A percentile compares a stretch with the other conserved stretches of the same genome.
Evolutionary conservation across 2,329 filamentous ascomycete genomes (phyloP).

Genomic region (Colletotrichum tropicale): DNA sequence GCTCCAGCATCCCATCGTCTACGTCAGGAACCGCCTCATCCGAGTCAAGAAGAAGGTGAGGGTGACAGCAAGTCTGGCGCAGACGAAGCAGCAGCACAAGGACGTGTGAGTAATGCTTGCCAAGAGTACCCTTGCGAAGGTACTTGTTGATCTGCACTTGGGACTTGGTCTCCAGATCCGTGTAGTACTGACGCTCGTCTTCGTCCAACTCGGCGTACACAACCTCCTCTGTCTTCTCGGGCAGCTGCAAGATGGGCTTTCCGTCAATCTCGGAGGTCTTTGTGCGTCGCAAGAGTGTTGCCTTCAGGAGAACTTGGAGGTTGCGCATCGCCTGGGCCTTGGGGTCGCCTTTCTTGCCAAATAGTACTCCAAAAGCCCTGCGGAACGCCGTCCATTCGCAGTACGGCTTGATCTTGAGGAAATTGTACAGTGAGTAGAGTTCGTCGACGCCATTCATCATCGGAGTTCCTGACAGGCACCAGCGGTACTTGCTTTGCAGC

Average conservation of each 20-base stretch:
- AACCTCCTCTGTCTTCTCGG: slow-evolving; percentile 65
- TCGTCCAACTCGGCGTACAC: slow-evolving; percentile 69
- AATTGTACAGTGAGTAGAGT: slow-evolving; percentile 77
- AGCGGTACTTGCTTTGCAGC: slow-evolving; percentile 65
- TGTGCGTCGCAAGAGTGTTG: slow-evolving; percentile 81
- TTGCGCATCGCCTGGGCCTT: slow-evolving; percentile 69
- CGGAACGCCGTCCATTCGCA: slow-evolving; percentile 67
- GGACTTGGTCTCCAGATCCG: slow-evolving; percentile 68
- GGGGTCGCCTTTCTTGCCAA: slow-evolving; percentile 49
- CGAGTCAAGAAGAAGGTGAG: slow-evolving; percentile 64
- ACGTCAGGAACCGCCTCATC: slow-evolving; percentile 45
- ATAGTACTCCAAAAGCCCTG: slow-evolving; percentile 45
- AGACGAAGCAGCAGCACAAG: slow-evolving; percentile 80
- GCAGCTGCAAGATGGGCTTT: slow-evolving; percentile 73
- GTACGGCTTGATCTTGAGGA: slow-evolving; percentile 80
- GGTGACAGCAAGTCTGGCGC: slow-evolving; percentile 83
- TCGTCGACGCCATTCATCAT: slow-evolving; percentile 89
- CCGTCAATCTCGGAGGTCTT: slow-evolving; percentile 83
- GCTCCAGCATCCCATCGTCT: slow-evolving; percentile 56
- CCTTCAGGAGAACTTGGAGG: slow-evolving; percentile 77
- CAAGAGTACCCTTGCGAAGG: slow-evolving; percentile 69
- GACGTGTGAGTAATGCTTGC: slow-evolving; percentile 78
- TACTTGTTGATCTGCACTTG: slow-evolving; percentile 79
- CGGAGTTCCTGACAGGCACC: slow-evolving; percentile 81
- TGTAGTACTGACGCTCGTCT: slow-evolving; percentile 70